Evolutionary conservation across 176 grass and related monocot species (phyloP).

Genomic region (maize (Zea mays)): DNA sequence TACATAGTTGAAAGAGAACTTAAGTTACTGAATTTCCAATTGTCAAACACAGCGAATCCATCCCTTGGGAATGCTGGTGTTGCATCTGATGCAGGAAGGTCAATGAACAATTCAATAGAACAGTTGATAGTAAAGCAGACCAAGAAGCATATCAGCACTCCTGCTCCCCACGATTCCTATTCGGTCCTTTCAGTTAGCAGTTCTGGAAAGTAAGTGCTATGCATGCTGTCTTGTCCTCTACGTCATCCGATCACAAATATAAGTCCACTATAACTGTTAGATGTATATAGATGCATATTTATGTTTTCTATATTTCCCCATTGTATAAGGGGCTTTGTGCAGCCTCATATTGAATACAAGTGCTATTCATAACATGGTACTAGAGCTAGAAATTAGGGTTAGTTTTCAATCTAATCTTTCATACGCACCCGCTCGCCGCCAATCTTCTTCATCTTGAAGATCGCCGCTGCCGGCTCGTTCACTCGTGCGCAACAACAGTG

Average conservation of each 20-base stretch:
- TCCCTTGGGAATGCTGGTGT: conserved; percentile 59
- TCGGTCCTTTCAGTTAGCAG: conserved; percentile 87
- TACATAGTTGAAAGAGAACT: conserved; percentile 99
- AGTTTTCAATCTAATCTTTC: too few species aligned
- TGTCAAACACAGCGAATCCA: conserved; percentile 81
- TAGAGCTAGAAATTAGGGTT: too few species aligned
- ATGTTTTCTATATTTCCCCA: too few species aligned
- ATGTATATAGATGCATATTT: too few species aligned
- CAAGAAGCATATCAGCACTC: conserved; percentile 97
- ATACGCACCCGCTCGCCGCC: too few species aligned
- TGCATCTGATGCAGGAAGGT: conserved; percentile 62
- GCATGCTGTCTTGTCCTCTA: conserved; percentile 17
- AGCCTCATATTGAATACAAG: too few species aligned
- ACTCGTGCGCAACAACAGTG: too few species aligned
- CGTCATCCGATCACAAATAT: background rate
- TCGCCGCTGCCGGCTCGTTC: too few species aligned
- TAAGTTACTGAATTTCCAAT: conserved; percentile 88
- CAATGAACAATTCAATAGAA: conserved; percentile 60
- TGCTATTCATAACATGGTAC: too few species aligned
- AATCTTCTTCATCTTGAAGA: too few species aligned
- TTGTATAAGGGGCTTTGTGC: too few species aligned
- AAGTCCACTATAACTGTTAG: too few species aligned
- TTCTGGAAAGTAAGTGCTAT: conserved; percentile 86
- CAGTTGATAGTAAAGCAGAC: conserved; percentile 82
- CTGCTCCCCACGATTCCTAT: conserved; percentile 94